Percentiles rank a stretch among this genome's conserved stretches.
Evolutionary conservation across 148 eudicot genomes (phyloP).

Genomic region (Silene uniflora): DNA sequence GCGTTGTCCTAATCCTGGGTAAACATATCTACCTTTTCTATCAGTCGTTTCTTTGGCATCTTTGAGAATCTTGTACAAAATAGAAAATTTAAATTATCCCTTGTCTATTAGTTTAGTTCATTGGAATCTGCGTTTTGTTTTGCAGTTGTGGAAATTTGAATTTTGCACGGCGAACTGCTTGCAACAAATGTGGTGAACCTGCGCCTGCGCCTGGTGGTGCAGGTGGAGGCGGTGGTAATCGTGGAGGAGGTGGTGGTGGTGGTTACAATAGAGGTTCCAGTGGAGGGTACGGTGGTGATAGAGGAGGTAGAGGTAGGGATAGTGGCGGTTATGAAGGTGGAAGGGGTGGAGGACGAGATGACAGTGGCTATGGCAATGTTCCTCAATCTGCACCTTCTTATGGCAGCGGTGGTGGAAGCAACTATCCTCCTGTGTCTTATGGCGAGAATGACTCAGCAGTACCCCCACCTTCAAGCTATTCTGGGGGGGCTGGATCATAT

Average conservation of each 20-base stretch:
- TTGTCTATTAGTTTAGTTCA: background rate
- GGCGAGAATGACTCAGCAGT: slow-evolving; percentile 66
- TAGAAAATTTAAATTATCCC: background rate
- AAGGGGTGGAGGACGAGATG: slow-evolving; percentile 60
- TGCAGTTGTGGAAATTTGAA: slow-evolving; percentile 92
- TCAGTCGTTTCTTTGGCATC: background rate
- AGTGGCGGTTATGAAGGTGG: slow-evolving; percentile 38
- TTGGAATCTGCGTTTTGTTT: slow-evolving; percentile 21
- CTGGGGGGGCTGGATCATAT: slow-evolving; percentile 66
- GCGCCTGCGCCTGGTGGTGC: slow-evolving; percentile 54
- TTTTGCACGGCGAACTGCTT: slow-evolving; percentile 82
- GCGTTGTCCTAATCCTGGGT: slow-evolving; percentile 91
- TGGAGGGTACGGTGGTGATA: slow-evolving; percentile 51
- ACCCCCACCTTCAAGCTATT: slow-evolving; percentile 83
- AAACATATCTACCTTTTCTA: slow-evolving; percentile 8
- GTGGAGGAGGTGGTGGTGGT: slow-evolving; percentile 41
- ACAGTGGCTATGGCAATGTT: slow-evolving; percentile 54
- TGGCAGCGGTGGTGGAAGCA: slow-evolving; percentile 47
- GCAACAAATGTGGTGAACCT: slow-evolving; percentile 85
- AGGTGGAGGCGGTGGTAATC: slow-evolving; percentile 36
- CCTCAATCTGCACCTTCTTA: slow-evolving; percentile 54
- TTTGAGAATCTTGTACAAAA: background rate
- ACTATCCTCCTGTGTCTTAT: slow-evolving; percentile 50
- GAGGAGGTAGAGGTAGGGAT: slow-evolving; percentile 49
- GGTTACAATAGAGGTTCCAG: slow-evolving; percentile 46